Conservation (phyloP, 2,329 filamentous ascomycete genomes). For the Tolypocladium album region DNA sequence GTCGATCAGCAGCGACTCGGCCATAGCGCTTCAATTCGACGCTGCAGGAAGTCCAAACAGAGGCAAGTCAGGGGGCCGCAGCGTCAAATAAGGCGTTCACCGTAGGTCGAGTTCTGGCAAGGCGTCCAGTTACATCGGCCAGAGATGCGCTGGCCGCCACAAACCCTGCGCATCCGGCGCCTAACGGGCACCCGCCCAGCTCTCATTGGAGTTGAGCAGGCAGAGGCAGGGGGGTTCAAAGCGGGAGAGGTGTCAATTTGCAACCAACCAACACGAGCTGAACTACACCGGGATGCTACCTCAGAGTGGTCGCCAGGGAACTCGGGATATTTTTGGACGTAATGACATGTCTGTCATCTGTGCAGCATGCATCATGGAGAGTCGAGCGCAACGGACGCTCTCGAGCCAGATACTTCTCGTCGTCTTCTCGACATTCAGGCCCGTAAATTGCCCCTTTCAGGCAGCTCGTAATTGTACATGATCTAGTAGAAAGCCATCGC, state of each 20-base stretch:
- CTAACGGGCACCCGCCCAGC: neutral
- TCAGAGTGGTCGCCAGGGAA: neutral
- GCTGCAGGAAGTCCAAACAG: too few relatives aligned
- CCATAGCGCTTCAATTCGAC: too few relatives aligned
- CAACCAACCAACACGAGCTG: neutral
- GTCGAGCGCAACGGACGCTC: neutral
- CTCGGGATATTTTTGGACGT: too few relatives aligned
- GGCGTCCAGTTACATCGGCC: neutral
- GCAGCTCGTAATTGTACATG: conserved; percentile 24
- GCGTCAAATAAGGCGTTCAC: neutral
- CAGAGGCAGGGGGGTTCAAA: neutral
- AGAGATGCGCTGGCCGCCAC: neutral
- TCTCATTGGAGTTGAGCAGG: neutral
- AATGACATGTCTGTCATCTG: neutral
- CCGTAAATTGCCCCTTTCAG: neutral
- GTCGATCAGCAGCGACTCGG: too few relatives aligned
- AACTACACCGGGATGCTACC: neutral
- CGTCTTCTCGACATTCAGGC: neutral
- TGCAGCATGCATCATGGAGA: neutral
- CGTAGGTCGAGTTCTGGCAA: neutral
- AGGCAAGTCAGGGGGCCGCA: too few relatives aligned
- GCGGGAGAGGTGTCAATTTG: neutral
- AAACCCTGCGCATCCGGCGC: neutral
- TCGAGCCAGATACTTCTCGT: neutral
- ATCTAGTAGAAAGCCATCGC: conserved; percentile 15